Evolutionary conservation across 768 basidiomycete species (phyloP).

Genomic region (Tephrocybe sp.): DNA sequence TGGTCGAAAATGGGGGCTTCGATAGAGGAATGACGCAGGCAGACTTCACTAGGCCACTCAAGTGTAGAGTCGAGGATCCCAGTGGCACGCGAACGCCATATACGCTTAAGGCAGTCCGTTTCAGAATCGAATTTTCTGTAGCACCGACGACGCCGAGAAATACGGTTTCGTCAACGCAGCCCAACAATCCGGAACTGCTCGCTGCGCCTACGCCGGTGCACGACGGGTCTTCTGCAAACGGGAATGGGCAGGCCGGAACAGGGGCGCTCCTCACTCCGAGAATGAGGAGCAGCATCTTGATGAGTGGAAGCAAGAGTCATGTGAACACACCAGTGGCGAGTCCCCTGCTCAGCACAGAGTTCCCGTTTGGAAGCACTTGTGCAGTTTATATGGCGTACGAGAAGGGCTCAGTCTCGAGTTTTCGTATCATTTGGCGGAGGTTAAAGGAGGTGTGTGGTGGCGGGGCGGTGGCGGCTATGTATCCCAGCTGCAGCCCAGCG

Average conservation of each 20-base stretch:
- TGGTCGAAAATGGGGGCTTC: slow-evolving; percentile 37
- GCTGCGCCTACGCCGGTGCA: slow-evolving; percentile 16
- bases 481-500: slow-evolving; percentile 37
- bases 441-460: slow-evolving; percentile 68
- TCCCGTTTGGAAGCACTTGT: slow-evolving; percentile 46
- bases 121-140: slow-evolving; percentile 74
- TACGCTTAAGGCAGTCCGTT: slow-evolving; percentile 73
- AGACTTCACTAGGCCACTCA: slow-evolving; percentile 29
- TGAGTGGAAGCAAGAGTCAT: slow-evolving; percentile 16
- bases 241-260: background rate
- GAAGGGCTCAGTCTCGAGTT: slow-evolving; percentile 88
- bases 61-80: slow-evolving; percentile 55
- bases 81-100: slow-evolving; percentile 37
- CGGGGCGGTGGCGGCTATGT: slow-evolving; percentile 28
- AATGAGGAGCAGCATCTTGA: slow-evolving; percentile 24
- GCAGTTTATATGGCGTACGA: slow-evolving; percentile 81
- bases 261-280: slow-evolving; percentile 20
- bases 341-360: slow-evolving; percentile 18
- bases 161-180: background rate
- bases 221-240: background rate
- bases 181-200: slow-evolving; percentile 10
- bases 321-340: slow-evolving; percentile 15
- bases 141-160: slow-evolving; percentile 23
- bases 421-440: slow-evolving; percentile 73
- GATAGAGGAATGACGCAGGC: slow-evolving; percentile 23